A percentile compares a stretch with the other conserved stretches of the same genome.
phyloP scores from a whole-genome alignment of 2,329 filamentous ascomycete species.

The Colletotrichum kahawae region DNA sequence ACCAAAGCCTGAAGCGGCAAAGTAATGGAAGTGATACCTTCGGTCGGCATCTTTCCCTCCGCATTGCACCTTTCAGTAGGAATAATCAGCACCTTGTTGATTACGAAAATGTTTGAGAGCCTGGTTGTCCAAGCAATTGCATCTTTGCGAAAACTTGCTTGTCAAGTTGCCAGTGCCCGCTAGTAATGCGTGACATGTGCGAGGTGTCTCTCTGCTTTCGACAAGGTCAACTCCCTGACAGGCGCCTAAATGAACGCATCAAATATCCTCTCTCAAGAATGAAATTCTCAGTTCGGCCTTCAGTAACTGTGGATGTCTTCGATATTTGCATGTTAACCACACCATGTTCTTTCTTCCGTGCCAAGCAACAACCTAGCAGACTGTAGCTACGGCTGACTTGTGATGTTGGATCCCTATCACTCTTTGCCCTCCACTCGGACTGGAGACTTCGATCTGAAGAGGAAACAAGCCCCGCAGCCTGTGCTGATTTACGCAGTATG shows the following conservation, averaged over 20 bases:
- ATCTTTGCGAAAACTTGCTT: too few relatives aligned
- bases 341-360: fast-evolving
- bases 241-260: too few relatives aligned
- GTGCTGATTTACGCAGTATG: background rate
- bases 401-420: background rate
- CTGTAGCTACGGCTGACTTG: background rate
- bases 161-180: too few relatives aligned
- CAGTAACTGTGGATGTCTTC: too few relatives aligned
- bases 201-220: too few relatives aligned
- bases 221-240: too few relatives aligned
- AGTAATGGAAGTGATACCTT: background rate
- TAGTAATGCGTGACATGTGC: too few relatives aligned
- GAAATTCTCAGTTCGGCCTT: too few relatives aligned
- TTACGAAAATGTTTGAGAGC: too few relatives aligned
- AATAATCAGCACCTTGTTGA: background rate
- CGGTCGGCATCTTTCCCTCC: too few relatives aligned
- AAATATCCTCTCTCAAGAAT: too few relatives aligned
- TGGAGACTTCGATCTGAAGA: background rate
- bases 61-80: background rate
- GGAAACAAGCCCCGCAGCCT: background rate
- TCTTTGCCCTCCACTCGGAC: background rate
- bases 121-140: too few relatives aligned
- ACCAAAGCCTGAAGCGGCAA: background rate
- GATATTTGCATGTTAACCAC: fast-evolving
- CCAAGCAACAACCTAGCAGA: background rate